phyloP scores from a whole-genome alignment of 129 eudicot genomes.

The Escallonia rubra region DNA sequence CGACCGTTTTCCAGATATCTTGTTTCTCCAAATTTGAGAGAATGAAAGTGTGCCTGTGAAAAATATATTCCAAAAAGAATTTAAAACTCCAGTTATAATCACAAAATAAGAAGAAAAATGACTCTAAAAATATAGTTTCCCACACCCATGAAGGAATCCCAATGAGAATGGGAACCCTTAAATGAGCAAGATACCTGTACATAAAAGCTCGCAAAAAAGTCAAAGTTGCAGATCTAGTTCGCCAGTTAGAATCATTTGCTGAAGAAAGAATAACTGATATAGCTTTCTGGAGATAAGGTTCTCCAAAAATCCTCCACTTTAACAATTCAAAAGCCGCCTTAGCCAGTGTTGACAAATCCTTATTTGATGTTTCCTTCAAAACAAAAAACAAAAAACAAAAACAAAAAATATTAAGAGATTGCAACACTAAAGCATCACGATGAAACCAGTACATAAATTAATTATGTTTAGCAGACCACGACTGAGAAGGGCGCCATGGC shows the following conservation, averaged over 20 bases:
- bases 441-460: too few relatives aligned
- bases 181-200: slow-evolving; percentile 60
- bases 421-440: too few relatives aligned
- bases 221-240: slow-evolving; percentile 91
- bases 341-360: slow-evolving; percentile 91
- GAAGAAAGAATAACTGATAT: slow-evolving; percentile 62
- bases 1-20: slow-evolving; percentile 82
- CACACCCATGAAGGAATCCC: not conserved
- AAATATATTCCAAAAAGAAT: not conserved
- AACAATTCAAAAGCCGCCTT: slow-evolving; percentile 93
- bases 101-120: not conserved
- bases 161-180: not conserved
- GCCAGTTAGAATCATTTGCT: slow-evolving; percentile 92
- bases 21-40: slow-evolving; percentile 59
- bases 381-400: not conserved
- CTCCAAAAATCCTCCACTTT: slow-evolving; percentile 73
- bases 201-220: slow-evolving; percentile 87
- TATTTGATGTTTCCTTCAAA: slow-evolving; percentile 84
- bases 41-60: slow-evolving; percentile 72
- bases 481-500: too few relatives aligned
- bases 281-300: slow-evolving; percentile 62
- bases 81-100: not conserved
- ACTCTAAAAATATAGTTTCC: not conserved
- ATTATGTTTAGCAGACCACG: too few relatives aligned
- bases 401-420: too few relatives aligned